Percentiles rank a stretch among this genome's conserved stretches.
phyloP scores from a whole-genome alignment of 2,329 filamentous ascomycete species.

The Chaetomium strumarium region DNA sequence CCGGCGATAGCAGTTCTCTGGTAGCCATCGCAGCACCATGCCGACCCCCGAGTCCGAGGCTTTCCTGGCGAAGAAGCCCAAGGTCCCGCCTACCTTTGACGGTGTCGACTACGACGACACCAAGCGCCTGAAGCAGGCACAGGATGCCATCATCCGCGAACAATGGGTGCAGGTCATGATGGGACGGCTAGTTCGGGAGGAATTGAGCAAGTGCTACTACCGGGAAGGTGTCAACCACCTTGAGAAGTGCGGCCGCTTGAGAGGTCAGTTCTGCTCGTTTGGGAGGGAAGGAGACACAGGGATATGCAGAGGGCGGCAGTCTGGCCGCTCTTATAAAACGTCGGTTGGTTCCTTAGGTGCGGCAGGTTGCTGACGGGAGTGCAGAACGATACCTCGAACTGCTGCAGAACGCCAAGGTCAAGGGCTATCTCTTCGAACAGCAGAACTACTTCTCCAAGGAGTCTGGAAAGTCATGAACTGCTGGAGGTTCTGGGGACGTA shows the following conservation, averaged over 20 bases:
- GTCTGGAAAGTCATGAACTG: conserved; percentile 24
- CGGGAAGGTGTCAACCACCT: conserved; percentile 80
- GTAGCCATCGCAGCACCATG: conserved; percentile 43
- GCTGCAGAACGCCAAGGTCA: conserved; percentile 69
- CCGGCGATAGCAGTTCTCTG: conserved; percentile 1
- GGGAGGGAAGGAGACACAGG: neutral
- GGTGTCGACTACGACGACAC: conserved; percentile 84
- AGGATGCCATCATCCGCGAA: conserved; percentile 76
- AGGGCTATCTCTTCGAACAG: conserved; percentile 73
- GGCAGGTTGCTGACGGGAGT: conserved; percentile 10
- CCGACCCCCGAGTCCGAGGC: conserved; percentile 76
- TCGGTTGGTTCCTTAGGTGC: neutral
- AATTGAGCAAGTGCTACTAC: conserved; percentile 81
- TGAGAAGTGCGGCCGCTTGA: conserved; percentile 75
- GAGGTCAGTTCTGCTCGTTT: conserved; percentile 55
- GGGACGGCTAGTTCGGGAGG: conserved; percentile 73
- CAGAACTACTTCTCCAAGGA: conserved; percentile 64
- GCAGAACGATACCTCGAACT: conserved; percentile 74
- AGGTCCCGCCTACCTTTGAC: conserved; percentile 75
- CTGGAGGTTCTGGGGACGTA: neutral
- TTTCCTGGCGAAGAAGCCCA: conserved; percentile 80
- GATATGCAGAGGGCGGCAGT: neutral
- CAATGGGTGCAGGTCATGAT: conserved; percentile 91
- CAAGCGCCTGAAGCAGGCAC: conserved; percentile 71
- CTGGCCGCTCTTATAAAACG: neutral